These are phyloP conservation scores for Yarrowia osloensis DNA, from an alignment of 805 yeast species.

Conservation along the genomic window DNA sequence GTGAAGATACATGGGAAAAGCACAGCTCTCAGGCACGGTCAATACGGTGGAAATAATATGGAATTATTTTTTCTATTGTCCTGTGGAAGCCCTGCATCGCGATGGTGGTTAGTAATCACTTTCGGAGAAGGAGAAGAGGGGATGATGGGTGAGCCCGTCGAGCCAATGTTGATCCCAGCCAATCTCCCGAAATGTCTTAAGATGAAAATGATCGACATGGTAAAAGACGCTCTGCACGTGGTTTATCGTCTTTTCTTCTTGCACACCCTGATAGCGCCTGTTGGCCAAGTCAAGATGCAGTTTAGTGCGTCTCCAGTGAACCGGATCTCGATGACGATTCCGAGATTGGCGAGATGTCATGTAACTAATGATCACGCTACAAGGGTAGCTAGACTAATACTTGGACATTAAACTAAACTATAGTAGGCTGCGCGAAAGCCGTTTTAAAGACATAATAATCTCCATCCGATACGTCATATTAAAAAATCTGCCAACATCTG, in stretches of 20 bases:
- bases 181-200: background rate
- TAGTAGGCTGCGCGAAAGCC: too few species aligned
- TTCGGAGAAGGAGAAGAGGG: too few species aligned
- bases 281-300: too few species aligned
- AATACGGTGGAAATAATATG: background rate
- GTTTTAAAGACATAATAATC: background rate
- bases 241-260: too few species aligned
- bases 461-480: background rate
- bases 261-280: too few species aligned
- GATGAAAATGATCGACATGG: background rate
- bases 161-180: background rate
- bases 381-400: too few species aligned
- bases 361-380: too few species aligned
- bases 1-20: background rate
- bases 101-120: background rate
- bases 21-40: background rate
- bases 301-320: too few species aligned
- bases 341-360: too few species aligned
- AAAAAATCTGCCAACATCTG: background rate
- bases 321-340: too few species aligned
- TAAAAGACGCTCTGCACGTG: background rate
- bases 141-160: too few species aligned
- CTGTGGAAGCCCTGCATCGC: background rate
- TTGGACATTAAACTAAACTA: too few species aligned
- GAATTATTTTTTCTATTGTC: background rate